Base-by-base conservation (phyloP, 2,329 filamentous ascomycete genomes). In the Penicillium verrucosum region DNA sequence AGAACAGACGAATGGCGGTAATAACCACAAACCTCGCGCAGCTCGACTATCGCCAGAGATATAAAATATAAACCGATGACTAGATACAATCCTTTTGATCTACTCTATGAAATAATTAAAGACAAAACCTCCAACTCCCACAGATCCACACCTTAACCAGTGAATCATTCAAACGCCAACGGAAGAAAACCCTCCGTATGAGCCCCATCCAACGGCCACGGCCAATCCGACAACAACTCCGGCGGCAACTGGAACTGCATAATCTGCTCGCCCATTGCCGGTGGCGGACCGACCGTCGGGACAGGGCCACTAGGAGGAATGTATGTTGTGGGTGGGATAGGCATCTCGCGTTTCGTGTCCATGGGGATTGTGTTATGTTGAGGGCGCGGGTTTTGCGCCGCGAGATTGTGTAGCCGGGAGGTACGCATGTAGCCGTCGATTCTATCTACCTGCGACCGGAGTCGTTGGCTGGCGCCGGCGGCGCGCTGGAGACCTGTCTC, bases 361-460 rank as follows among this genome's bases (percentile, higher is more conserved):
- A 60, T 23, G 5, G 51, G 44, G 11, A 48, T 36, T 18, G 51
- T 5, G 49, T 47, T 57, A 18, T 50, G 54, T 14, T 59, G 62
- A 14, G 57, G 54, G 51, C 11, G 50, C 54, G 18, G 51, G 12
- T 50, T 37, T 41, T 29, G 12, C 1, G 18, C 51, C 7, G 58
- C 49, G 44, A 62, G 45, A 53, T 67, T 57, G 16, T 59, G 36
- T 18, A 61, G 48, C 14, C 61, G 59, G 21, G 63, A 65, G 29
- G 63, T 62, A 16, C 66, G 65, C 73, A 78, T 78, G 60, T 77
- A 78, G 5, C 72, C 68, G 58, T 81, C 78, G 18, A 80, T 79
- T 36, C 71, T 71, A 12, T 75, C 70, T 18, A 80, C 75, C 44
- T 78, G 75, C 14, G 68, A 62, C 18, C 75, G 70, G 3, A 80